Conservation (phyloP, 2,329 filamentous ascomycete genomes). For the Rutstroemia sp. region DNA sequence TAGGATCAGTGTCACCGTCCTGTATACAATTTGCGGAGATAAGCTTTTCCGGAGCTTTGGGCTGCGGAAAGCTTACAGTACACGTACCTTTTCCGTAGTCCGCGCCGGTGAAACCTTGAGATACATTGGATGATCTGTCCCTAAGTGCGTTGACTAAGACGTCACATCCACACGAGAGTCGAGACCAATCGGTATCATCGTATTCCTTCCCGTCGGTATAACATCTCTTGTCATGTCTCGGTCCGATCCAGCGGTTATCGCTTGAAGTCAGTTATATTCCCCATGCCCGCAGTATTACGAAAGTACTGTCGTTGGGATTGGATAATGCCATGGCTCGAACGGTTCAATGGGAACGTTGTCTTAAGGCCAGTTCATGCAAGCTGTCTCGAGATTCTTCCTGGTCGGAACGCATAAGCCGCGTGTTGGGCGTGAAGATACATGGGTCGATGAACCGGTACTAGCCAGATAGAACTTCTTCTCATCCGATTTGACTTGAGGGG, state of each 20-base stretch:
- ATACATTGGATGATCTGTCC: conserved; percentile 10
- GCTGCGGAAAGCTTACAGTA: not conserved
- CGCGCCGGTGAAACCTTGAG: not conserved
- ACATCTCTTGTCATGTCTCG: conserved; percentile 1
- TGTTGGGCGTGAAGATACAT: not conserved
- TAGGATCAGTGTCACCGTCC: not conserved
- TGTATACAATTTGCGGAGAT: not conserved
- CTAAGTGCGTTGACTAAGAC: not conserved
- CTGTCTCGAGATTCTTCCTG: not conserved
- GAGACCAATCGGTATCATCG: not conserved
- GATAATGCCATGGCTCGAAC: not conserved
- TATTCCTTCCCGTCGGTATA: conserved; percentile 3
- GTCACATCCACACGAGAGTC: not conserved
- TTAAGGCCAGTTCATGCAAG: conserved; percentile 1
- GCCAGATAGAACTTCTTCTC: not conserved
- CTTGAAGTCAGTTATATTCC: not conserved
- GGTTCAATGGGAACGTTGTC: too few relatives aligned
- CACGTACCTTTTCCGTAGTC: too few relatives aligned
- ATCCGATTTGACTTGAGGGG: not conserved
- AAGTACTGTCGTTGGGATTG: too few relatives aligned
- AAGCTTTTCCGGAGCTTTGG: not conserved
- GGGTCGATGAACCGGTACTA: not conserved
- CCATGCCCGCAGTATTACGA: not conserved
- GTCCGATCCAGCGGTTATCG: not conserved
- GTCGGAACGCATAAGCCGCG: not conserved